phyloP scores from a whole-genome alignment of 2,329 filamentous ascomycete species.

The Fusarium keratoplasticum region DNA sequence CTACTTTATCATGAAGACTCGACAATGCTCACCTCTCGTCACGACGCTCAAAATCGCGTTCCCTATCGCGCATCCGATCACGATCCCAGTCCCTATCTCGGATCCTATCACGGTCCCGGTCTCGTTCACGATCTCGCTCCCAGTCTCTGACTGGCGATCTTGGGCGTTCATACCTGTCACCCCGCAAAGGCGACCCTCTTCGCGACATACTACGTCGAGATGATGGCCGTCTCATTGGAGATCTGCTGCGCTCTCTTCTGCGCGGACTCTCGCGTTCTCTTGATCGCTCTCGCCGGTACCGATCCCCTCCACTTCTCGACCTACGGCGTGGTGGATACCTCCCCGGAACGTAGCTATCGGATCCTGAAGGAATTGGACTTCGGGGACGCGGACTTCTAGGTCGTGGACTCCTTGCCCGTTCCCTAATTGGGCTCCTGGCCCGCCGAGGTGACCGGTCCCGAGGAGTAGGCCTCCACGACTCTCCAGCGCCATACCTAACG shows the following conservation, averaged over 20 bases:
- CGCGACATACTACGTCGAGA: slow-evolving; percentile 54
- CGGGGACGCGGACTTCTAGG: slow-evolving; percentile 54
- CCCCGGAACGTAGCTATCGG: slow-evolving; percentile 61
- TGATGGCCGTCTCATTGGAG: slow-evolving; percentile 52
- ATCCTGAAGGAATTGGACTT: slow-evolving; percentile 52
- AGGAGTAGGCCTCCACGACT: slow-evolving; percentile 71
- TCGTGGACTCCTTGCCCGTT: slow-evolving; percentile 51
- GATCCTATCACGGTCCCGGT: slow-evolving; percentile 43
- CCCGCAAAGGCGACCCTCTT: slow-evolving; percentile 50
- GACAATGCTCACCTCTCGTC: slow-evolving; percentile 53
- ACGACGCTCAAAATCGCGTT: slow-evolving; percentile 54
- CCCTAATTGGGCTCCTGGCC: slow-evolving; percentile 48
- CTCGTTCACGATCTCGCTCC: slow-evolving; percentile 49
- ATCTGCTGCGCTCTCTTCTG: slow-evolving; percentile 52
- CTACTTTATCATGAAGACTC: neutral
- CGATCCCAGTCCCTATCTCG: slow-evolving; percentile 47
- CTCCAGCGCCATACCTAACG: slow-evolving; percentile 70
- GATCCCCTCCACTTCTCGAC: slow-evolving; percentile 56
- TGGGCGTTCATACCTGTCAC: slow-evolving; percentile 53
- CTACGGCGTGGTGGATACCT: slow-evolving; percentile 56
- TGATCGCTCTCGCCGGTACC: slow-evolving; percentile 57
- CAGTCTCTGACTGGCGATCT: slow-evolving; percentile 53
- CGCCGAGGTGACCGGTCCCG: slow-evolving; percentile 59
- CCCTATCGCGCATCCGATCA: slow-evolving; percentile 47
- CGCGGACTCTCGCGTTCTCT: slow-evolving; percentile 54